Percentiles rank a stretch among this genome's conserved stretches.
Conservation (phyloP, 768 basidiomycete genomes). For the Lepiota venenata region DNA sequence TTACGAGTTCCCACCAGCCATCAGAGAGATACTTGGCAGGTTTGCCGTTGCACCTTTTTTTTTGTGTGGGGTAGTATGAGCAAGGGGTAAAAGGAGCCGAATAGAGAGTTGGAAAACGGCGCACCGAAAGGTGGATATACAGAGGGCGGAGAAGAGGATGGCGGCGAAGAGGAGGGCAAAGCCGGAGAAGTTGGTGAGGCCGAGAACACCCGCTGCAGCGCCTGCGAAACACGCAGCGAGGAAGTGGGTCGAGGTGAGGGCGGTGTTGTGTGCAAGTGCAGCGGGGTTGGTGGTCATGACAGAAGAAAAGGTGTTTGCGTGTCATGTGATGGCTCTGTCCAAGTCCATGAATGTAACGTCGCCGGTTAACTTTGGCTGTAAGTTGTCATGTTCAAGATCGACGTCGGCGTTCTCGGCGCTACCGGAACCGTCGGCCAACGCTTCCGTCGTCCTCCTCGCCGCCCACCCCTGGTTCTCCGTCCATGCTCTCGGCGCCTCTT, state of each 20-base stretch:
- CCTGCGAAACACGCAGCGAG: slow-evolving; percentile 83
- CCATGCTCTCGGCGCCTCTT: slow-evolving; percentile 85
- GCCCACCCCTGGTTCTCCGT: slow-evolving; percentile 89
- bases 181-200: slow-evolving; percentile 80
- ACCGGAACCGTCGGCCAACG: slow-evolving; percentile 96
- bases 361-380: no score
- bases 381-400: no score
- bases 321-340: neutral
- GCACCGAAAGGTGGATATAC: slow-evolving; percentile 50
- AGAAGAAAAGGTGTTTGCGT: neutral
- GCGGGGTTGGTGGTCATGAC: slow-evolving; percentile 29
- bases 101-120: neutral
- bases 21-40: slow-evolving; percentile 62
- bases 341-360: no score
- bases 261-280: slow-evolving; percentile 60
- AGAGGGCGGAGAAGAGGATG: slow-evolving; percentile 62
- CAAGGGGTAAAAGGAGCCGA: no score
- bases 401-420: slow-evolving; percentile 81
- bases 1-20: slow-evolving; percentile 65
- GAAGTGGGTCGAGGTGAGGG: slow-evolving; percentile 71
- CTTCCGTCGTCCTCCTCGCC: slow-evolving; percentile 85
- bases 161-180: slow-evolving; percentile 75
- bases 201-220: slow-evolving; percentile 84
- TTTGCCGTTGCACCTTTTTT: slow-evolving; percentile 58
- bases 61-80: neutral